Base-by-base conservation (phyloP, 306 rosid species). In the Fagus sylvatica region DNA sequence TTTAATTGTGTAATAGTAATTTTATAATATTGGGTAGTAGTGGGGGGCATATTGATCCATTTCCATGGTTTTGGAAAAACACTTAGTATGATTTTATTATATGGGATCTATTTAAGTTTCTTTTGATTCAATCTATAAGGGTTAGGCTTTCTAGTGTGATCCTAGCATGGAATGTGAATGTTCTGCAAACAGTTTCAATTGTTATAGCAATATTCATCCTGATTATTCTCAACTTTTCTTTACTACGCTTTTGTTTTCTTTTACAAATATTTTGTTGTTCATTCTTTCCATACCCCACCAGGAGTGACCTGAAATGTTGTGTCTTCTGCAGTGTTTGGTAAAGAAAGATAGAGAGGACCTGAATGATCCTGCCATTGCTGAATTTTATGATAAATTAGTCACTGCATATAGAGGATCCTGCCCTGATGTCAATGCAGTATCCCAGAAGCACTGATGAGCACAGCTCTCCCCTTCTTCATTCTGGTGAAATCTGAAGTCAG, bases 311-410 rank as follows among this genome's bases (percentile, higher is more conserved):
- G 41, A 61, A 64, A 22, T 43, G 19, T 66, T 87, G 42, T 41
- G 42, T 41, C 15, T 78, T 69, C 19, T 79, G 81, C 94, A 93
- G 97, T 85, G 94, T 84, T 79, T 93, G 87, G 82, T 78, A 36
- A 91, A 89, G 84, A 93, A 87, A 85, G 98, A 93, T 74, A 84
- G 84, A 86, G 88, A 82, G 73, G 93, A 91, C 69, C 72, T 81
- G 78, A 85, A 82, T 28, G 87, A 86, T 71, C 77, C 83, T 49
- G 75, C 83, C 53, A 78, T 87, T 78, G 73, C 82, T 51, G 92
- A 81, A 76, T 93, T 89, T 79, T 89, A 77, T 65, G 82, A 85
- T 36, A 84, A 84, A 13, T 61, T 93, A 72, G 82, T 34, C 49
- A 71, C 76, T 72, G 93, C 93, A 8, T 93, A 93, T 64, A 75